phyloP scores from a whole-genome alignment of 345 rosid genomes.

The Populus nigra region DNA sequence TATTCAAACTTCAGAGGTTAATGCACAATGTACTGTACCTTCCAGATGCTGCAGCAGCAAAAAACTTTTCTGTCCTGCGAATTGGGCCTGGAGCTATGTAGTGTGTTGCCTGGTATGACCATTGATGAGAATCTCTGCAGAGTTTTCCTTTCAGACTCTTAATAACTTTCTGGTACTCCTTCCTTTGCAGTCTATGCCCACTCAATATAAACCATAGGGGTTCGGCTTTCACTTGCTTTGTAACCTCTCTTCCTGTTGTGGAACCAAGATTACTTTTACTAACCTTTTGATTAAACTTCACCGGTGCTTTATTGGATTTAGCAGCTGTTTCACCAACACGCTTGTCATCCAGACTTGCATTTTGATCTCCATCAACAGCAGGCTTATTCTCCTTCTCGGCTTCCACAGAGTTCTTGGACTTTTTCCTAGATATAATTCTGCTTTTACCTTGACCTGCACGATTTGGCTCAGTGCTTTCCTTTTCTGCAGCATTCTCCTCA shows the following conservation, averaged over 20 bases:
- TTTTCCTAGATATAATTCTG: slow-evolving; percentile 14
- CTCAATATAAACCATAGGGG: slow-evolving; percentile 62
- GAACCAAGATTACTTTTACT: slow-evolving; percentile 24
- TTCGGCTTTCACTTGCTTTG: slow-evolving; percentile 29
- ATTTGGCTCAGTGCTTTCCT: slow-evolving; percentile 17
- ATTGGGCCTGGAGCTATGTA: slow-evolving; percentile 66
- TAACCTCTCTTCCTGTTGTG: slow-evolving; percentile 13
- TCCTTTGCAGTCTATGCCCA: slow-evolving; percentile 68
- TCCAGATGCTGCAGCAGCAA: slow-evolving; percentile 43
- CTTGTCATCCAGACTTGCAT: slow-evolving; percentile 10
- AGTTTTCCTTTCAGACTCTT: slow-evolving; percentile 64
- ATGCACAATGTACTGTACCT: slow-evolving; percentile 28
- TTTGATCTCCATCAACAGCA: slow-evolving; percentile 26
- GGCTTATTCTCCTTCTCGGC: slow-evolving; percentile 43
- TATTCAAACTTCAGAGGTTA: slow-evolving; percentile 6
- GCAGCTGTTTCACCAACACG: slow-evolving; percentile 25
- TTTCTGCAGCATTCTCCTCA: slow-evolving; percentile 20
- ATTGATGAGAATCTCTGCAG: slow-evolving; percentile 89
- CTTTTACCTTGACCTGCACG: slow-evolving; percentile 14
- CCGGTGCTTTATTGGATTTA: slow-evolving; percentile 23
- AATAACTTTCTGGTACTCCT: slow-evolving; percentile 66
- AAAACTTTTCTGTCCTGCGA: slow-evolving; percentile 81
- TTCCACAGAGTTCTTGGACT: slow-evolving; percentile 19
- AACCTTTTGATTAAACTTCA: slow-evolving; percentile 30
- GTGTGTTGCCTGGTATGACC: slow-evolving; percentile 98